Base-by-base conservation (phyloP, 2,329 filamentous ascomycete genomes). In the Didymella arachidicola region DNA sequence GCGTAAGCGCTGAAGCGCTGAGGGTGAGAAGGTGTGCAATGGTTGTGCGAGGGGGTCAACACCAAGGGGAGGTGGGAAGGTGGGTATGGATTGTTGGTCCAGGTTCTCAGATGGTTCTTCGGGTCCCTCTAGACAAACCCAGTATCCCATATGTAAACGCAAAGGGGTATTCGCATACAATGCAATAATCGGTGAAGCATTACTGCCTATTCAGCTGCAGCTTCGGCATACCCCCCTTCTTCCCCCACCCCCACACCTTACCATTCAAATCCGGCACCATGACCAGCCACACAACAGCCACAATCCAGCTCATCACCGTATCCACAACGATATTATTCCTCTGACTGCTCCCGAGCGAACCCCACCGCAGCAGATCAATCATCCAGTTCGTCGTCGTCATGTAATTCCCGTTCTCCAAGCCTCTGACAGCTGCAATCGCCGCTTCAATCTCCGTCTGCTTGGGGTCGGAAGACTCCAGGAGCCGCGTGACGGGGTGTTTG, bases 391-490 rank as follows among this genome's bases (percentile, higher is more conserved):
- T 91, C 0, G 91, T 89, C 43, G 97, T 85, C 69, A 92, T 83
- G 75, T 91, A 94, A 25, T 95, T 82, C 0, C 94, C 95, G 34
- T 80, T 86, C 77, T 98, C 93, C 43, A 99, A 79, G 0, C 90
- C 91, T 42, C 79, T 79, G 50, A 99, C 87, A 0, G 91, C 83
- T 8, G 81, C 81, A 4, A 79, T 77, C 1, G 95, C 95, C 14
- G 96, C 92, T 59, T 89, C 84, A 5, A 95, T 89, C 5, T 92
- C 90, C 0, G 85, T 89, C 77, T 96, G 90, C 45, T 87, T 83
- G 14, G 89, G 89, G 74, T 99, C 95, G n/a, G 86, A 84, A 66
- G 91, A 87, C 78, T 98, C 95, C 44, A 98, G 79, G 51, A 89
- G 82, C 65, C 87, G 84, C 3, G 93, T 97, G 48, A 97, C 83